Conservation (phyloP, 202 grass and related monocot genomes). For the Alloteropsis angusta region DNA sequence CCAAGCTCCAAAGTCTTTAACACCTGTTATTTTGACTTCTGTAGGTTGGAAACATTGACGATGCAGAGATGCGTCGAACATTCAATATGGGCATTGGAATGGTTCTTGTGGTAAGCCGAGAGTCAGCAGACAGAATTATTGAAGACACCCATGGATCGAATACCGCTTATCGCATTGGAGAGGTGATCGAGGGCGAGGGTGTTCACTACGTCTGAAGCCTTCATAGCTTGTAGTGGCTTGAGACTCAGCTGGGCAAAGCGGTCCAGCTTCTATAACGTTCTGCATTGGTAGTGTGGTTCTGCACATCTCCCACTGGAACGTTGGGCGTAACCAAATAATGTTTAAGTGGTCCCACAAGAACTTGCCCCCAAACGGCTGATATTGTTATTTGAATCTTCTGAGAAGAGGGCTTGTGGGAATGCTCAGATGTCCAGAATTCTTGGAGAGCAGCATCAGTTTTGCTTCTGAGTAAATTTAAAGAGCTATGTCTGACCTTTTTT, state of each 20-base stretch:
- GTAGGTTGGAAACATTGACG: slow-evolving; percentile 72
- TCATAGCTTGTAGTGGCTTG: neutral
- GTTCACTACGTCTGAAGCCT: slow-evolving; percentile 29
- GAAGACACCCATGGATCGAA: slow-evolving; percentile 15
- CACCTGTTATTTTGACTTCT: neutral
- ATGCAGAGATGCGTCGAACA: slow-evolving; percentile 73
- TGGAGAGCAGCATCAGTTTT: neutral
- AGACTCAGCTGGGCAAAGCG: neutral
- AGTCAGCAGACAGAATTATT: slow-evolving; percentile 44
- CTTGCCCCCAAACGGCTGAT: neutral
- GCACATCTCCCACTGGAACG: neutral
- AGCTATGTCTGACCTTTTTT: neutral
- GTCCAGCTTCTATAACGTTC: slow-evolving; percentile 16
- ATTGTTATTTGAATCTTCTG: neutral
- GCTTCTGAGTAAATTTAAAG: neutral
- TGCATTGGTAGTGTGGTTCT: neutral
- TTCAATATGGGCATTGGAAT: slow-evolving; percentile 96
- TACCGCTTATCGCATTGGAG: slow-evolving; percentile 50
- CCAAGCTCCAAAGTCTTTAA: neutral
- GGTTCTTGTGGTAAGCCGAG: slow-evolving; percentile 65
- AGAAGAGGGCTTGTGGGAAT: neutral
- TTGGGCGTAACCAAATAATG: slow-evolving; percentile 21
- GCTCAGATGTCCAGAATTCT: neutral
- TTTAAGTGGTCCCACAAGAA: neutral
- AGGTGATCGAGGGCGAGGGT: slow-evolving; percentile 55